These are phyloP conservation scores for Naganishia liquefaciens DNA, from an alignment of 1,284 basidiomycete species.

Conservation along the genomic window DNA sequence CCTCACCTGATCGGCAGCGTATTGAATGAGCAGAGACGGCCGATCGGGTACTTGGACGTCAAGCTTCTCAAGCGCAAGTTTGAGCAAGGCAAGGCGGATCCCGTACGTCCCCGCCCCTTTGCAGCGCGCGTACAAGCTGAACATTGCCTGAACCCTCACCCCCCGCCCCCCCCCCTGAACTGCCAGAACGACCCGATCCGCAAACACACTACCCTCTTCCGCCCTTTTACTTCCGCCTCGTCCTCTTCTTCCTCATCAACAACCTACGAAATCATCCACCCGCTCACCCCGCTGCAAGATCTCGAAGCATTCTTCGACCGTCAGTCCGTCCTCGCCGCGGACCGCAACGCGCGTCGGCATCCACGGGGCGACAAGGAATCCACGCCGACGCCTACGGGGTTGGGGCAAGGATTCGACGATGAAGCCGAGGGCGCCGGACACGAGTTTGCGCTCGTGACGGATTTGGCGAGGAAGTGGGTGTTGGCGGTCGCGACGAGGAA, in stretches of 20 bases:
- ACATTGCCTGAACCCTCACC: background rate
- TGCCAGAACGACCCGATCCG: constrained; percentile 28
- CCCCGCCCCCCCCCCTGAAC: constrained; percentile 8
- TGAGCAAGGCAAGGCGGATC: constrained; percentile 68
- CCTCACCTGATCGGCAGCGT: too few species aligned
- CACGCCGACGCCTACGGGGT: constrained; percentile 6
- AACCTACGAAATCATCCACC: constrained; percentile 74
- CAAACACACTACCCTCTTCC: constrained; percentile 74
- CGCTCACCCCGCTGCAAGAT: constrained; percentile 70
- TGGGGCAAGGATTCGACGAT: background rate
- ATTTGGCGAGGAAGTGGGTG: constrained; percentile 77
- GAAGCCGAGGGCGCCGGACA: constrained; percentile 14
- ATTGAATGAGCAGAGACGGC: constrained; percentile 67
- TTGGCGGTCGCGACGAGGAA: constrained; percentile 76
- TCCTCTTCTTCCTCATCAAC: constrained; percentile 43
- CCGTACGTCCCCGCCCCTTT: constrained; percentile 43
- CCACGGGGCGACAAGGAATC: constrained; percentile 8
- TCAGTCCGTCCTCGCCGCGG: constrained; percentile 34
- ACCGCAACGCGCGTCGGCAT: constrained; percentile 70
- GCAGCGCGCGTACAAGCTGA: too few species aligned
- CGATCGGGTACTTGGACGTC: constrained; percentile 79
- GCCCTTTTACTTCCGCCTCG: constrained; percentile 54
- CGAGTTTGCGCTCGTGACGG: constrained; percentile 64
- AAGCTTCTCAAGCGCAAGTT: constrained; percentile 71
- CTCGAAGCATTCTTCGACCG: constrained; percentile 69